These are phyloP conservation scores for Lecanicillium sp. DNA, from an alignment of 2,329 filamentous ascomycete genomes.

Conservation along the genomic window DNA sequence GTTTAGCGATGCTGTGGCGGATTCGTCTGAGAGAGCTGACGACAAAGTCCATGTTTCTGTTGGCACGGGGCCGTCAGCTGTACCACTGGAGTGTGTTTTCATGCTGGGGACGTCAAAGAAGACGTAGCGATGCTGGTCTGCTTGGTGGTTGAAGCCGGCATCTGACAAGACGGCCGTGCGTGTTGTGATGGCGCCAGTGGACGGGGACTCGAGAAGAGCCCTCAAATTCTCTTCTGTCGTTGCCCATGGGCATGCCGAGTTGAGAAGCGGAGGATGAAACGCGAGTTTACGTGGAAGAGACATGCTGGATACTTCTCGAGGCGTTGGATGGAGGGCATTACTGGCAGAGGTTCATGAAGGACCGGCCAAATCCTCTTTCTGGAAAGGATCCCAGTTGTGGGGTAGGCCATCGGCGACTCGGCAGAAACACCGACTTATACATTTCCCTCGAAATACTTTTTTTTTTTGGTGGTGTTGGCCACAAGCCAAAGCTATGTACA, in stretches of 20 bases:
- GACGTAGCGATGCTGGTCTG: constrained; percentile 51
- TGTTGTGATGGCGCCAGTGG: constrained; percentile 67
- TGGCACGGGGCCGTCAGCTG: constrained; percentile 11
- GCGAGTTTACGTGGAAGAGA: constrained; percentile 21
- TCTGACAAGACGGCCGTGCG: constrained; percentile 52
- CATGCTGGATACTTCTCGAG: background rate
- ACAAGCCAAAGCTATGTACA: too few relatives aligned
- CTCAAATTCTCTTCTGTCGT: constrained; percentile 54
- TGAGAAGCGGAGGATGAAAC: constrained; percentile 60
- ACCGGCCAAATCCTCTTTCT: too few relatives aligned
- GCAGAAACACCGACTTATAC: too few relatives aligned
- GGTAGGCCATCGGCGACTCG: background rate
- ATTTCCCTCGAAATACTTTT: too few relatives aligned
- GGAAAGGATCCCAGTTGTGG: too few relatives aligned
- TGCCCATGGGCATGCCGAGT: constrained; percentile 71
- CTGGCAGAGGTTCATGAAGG: too few relatives aligned
- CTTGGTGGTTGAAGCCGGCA: constrained; percentile 56
- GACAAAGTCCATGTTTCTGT: constrained; percentile 8
- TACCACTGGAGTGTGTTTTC: constrained; percentile 12
- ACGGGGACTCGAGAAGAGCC: constrained; percentile 48
- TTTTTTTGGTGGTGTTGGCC: too few relatives aligned
- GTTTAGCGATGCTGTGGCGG: constrained; percentile 46
- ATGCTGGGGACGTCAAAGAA: constrained; percentile 47
- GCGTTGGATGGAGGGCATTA: too few relatives aligned
- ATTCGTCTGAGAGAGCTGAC: background rate